These are phyloP conservation scores for Chloromonas sp. DNA, from an alignment of 163 green algal genomes.

Conservation along the genomic window DNA sequence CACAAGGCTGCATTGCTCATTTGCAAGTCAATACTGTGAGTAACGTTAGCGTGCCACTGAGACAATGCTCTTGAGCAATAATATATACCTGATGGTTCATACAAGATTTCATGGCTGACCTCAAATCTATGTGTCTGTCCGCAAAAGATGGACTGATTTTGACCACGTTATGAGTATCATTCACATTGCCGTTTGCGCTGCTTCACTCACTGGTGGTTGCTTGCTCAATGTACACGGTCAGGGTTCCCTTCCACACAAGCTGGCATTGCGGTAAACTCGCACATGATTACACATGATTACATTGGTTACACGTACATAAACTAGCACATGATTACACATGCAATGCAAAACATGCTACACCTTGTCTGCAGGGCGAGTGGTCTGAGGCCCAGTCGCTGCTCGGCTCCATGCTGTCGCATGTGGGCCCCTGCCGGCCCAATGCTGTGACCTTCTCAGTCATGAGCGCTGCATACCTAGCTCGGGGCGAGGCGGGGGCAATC, in stretches of 20 bases:
- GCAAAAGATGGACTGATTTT: too few relatives aligned
- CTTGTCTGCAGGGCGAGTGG: slow-evolving; percentile 48
- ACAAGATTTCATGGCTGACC: too few relatives aligned
- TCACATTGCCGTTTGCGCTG: neutral
- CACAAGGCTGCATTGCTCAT: neutral
- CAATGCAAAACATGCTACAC: too few relatives aligned
- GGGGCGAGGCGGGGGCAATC: neutral
- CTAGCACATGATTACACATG: too few relatives aligned
- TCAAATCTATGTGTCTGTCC: too few relatives aligned
- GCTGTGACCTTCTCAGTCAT: slow-evolving; percentile 69
- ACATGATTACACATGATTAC: too few relatives aligned
- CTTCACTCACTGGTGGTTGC: too few relatives aligned
- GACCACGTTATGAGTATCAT: too few relatives aligned
- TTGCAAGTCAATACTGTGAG: neutral
- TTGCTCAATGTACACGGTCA: too few relatives aligned
- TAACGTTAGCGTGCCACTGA: slow-evolving; percentile 2
- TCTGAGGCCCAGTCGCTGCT: slow-evolving; percentile 49
- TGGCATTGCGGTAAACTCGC: too few relatives aligned
- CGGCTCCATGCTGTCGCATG: slow-evolving; percentile 31
- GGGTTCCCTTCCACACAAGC: too few relatives aligned
- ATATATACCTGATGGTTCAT: neutral
- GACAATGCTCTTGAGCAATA: neutral
- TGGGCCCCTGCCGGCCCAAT: slow-evolving; percentile 44
- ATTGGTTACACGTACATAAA: too few relatives aligned
- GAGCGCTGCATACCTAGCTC: slow-evolving; percentile 54